A percentile compares a stretch with the other conserved stretches of the same genome.
These are phyloP conservation scores for Fraxinus velutina DNA, from an alignment of 305 asterid genomes.

Conservation along the genomic window DNA sequence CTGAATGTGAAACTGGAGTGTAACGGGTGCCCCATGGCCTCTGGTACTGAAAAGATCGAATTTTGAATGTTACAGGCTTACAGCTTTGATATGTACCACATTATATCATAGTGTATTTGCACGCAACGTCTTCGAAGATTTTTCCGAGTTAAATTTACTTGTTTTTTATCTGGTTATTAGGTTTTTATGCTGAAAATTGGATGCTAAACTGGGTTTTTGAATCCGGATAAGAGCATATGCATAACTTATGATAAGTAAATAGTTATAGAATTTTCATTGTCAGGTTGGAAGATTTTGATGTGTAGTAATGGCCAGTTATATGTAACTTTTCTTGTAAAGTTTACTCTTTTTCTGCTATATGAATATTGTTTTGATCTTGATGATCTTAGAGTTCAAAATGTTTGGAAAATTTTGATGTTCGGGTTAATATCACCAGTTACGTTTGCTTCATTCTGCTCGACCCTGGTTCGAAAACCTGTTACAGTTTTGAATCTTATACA, in stretches of 20 bases:
- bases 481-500: neutral
- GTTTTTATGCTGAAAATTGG: neutral
- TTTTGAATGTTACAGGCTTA: slow-evolving; percentile 28
- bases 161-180: neutral
- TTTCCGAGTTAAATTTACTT: slow-evolving; percentile 14
- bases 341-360: neutral
- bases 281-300: neutral
- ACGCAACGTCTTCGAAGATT: slow-evolving; percentile 27
- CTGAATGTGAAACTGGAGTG: slow-evolving; percentile 59
- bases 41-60: slow-evolving; percentile 29
- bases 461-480: neutral
- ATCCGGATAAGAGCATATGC: neutral
- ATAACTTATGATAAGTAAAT: neutral
- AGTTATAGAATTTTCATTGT: neutral
- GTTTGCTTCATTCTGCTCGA: neutral
- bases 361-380: neutral
- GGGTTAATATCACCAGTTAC: neutral
- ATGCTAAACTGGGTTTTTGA: neutral
- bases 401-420: neutral
- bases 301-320: neutral
- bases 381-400: neutral
- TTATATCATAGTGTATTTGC: neutral
- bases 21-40: slow-evolving; percentile 43
- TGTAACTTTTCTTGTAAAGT: neutral
- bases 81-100: neutral